Base-by-base conservation (phyloP, 805 yeast genomes). In the Debaryomyces castellii region DNA sequence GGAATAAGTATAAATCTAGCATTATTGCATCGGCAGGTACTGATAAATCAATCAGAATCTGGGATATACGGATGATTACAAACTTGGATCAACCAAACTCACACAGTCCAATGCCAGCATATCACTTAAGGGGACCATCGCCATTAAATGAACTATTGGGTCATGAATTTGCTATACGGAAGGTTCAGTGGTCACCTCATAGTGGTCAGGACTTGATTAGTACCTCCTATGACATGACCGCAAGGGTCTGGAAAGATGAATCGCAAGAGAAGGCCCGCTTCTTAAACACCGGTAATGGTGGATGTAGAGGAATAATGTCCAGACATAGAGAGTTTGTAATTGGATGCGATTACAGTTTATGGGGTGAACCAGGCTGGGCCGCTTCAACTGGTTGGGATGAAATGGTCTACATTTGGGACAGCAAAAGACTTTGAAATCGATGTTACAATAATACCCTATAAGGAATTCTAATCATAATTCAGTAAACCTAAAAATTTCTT, bases 361-460 rank as follows among this genome's bases (percentile, higher is more conserved):
- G 97, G 97, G 99, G 98, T 2, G 84, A 83, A 54, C 95, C 94
- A 1, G 97, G 97, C 1, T 91, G 94, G 90, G 90, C 86, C 14
- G 96, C 94, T 8, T 84, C 96, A 12, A 85, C 91, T 0, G 97
- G 96, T 1, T 92, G 97, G 96, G 99, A 92, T 69, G 96, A 92
- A 59, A 89, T 89, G 86, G 84, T 90, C 5, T 85, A 86, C 60
- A 78, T 94, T 6, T 94, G 96, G 96, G 90, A 87, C 54, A 80
- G 87, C 1, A 77, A 80, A 55, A 58, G 78, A 44, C 32, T 73
- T 35, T 41, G 28, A 16, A 5, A 6, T 23, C 9, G 25, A 9
- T 5, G 25, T 3, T 28, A 16, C n/a, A 11, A 11, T 12, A 14
- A 30, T 30, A 9, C 34, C 34, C 4, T 30, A 30, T 36, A 20